Evolutionary conservation across 495 filamentous ascomycete species (phyloP).

Genomic region (Aspergillus coremiiformis): DNA sequence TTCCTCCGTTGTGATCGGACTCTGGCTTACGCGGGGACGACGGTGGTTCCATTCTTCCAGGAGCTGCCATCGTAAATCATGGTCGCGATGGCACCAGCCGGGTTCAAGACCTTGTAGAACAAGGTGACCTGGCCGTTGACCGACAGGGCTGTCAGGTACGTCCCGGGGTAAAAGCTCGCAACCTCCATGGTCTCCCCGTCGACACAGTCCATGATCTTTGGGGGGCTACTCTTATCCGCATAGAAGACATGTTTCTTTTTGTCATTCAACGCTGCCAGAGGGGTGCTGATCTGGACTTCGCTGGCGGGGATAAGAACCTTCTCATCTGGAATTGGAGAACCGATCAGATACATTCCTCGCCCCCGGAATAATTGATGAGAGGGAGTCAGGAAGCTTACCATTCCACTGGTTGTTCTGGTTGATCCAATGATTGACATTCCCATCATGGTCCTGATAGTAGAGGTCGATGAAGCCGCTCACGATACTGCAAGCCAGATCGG

Average conservation of each 20-base stretch:
- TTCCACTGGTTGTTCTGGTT: not conserved
- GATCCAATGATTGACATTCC: not conserved
- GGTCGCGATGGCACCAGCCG: not conserved
- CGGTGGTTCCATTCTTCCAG: not conserved
- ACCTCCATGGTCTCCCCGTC: not conserved
- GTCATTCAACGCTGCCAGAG: not conserved
- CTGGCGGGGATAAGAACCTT: not conserved
- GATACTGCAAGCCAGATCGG: not conserved
- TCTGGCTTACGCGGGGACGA: not conserved
- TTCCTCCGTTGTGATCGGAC: too few relatives aligned
- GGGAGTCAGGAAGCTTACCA: not conserved
- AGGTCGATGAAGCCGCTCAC: not conserved
- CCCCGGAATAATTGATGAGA: too few relatives aligned
- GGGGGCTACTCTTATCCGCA: not conserved
- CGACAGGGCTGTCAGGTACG: not conserved
- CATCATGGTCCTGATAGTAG: conserved; percentile 1
- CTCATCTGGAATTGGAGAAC: not conserved
- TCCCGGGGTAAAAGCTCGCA: not conserved
- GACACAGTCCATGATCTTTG: not conserved
- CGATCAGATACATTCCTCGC: not conserved
- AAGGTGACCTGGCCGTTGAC: not conserved
- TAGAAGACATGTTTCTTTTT: not conserved
- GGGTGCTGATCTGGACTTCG: not conserved
- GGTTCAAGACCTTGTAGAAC: not conserved
- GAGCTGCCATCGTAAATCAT: not conserved